Evolutionary conservation across 768 basidiomycete genomes (phyloP), one percentile per base, ranked within the genome.

Genomic region (Pleurotus pulmonarius): DNA sequence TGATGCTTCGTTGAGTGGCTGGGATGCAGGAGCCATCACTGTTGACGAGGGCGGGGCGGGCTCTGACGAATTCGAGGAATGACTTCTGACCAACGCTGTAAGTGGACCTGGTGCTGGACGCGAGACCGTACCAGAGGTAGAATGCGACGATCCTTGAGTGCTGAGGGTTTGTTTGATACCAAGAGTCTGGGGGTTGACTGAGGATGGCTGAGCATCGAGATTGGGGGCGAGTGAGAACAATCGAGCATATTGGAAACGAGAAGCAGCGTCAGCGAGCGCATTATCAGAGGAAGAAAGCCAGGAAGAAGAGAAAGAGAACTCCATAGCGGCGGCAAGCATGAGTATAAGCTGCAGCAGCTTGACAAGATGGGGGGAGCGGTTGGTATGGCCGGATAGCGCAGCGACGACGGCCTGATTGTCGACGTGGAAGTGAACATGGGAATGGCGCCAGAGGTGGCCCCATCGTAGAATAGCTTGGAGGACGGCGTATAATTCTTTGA

Each of bases 401-500:
- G 26, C 26, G 1, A 29, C 26, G 4, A 29, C 5, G 26, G 26
- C 26, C 26, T 29, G 26, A 44, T 72, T 73, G 54, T 71, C 69
- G 25, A 60, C 47, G 26, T 65, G 62, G 58, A 72, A 72, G 6
- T 60, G 53, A 20, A 73, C 59, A 26, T 72, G 69, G 9, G 44
- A 34, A 18, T 63, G 61, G 0, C 4, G 6, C 62, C 63, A 71
- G 2, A 8, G 6, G 18, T 68, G 47, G 0, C 67, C 69, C 70
- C 69, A 72, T 22, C 64, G 55, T 3, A 70, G 49, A 34, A 69
- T 61, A 2, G 69, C 67, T 4, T 72, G 66, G 0, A 72, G 58
- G 0, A 73, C 64, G 0, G 71, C 70, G 46, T 51, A 65, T 0
- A 68, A 49, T 53, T 72, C 71, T 55, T 74, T 74, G 59, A 70